Base-by-base conservation (phyloP, 2,329 filamentous ascomycete genomes). In the Cercospora sp. region DNA sequence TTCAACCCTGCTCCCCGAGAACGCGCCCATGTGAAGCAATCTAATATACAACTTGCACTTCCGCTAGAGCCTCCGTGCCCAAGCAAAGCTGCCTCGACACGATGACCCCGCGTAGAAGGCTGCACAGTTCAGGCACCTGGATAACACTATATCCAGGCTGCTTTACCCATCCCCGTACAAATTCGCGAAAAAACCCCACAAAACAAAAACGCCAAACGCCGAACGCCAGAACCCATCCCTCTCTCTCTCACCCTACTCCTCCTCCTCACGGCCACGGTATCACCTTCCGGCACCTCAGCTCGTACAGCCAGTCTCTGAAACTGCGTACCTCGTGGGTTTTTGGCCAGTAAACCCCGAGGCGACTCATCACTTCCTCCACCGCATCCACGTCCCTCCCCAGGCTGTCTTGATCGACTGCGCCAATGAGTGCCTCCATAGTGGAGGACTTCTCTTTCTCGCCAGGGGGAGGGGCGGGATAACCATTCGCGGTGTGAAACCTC, bases 281-380 rank as follows among this genome's bases (percentile, higher is more conserved):
- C 7, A 10, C 16, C 20, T 5, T 33, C 30, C 26, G 53, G 12
- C 30, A 2, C 30, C 53, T 58, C 53, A 58, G 53, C 23, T 16
- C 10, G 13, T 10, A 3, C 26, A 58, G 53, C 53, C 53, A 58
- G 5, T 33, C 2, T n/a, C 5, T 5, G 53, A 58, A 58, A 18
- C 2, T 1, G 26, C 0, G 1, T 30, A 16, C 1, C 53, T 58
- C 53, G 1, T 58, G 26, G 26, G 53, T 1, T 59, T 16, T 30
- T 45, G 59, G 65, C 59, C 65, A 66, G 60, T 57, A 63, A n/a
- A 63, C 51, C 5, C 65, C 65, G 28, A 58, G 48, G 16, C 48
- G 20, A 33, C 20, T 63, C 65, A 63, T 63, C 28, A 66, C 48
- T 26, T 55, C 60, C 13, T 63, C n/a, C 30, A 42, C 61, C 20